phyloP scores from a whole-genome alignment of 2,329 filamentous ascomycete genomes.

The Scedosporium boydii region DNA sequence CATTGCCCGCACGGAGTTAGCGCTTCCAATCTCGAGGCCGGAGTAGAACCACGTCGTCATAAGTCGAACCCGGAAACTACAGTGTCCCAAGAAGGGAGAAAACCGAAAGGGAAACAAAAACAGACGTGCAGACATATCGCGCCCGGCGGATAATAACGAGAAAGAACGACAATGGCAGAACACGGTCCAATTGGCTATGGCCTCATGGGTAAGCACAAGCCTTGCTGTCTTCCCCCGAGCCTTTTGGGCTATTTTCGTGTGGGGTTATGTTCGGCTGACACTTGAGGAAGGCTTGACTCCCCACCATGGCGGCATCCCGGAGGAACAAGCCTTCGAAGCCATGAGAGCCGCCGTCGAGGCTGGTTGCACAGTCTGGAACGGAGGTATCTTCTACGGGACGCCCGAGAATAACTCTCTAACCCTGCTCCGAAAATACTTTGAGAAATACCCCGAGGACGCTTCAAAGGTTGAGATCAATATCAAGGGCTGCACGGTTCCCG shows the following conservation, averaged over 20 bases:
- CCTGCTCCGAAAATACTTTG: conserved; percentile 53
- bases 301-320: conserved; percentile 26
- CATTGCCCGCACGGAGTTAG: too few relatives aligned
- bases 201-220: conserved; percentile 36
- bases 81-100: too few relatives aligned
- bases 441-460: conserved; percentile 53
- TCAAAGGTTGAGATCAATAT: conserved; percentile 51
- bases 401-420: conserved; percentile 48
- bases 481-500: conserved; percentile 43
- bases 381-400: conserved; percentile 55
- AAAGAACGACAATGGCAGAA: conserved; percentile 11
- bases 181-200: conserved; percentile 43
- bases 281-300: conserved; percentile 29
- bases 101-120: too few relatives aligned
- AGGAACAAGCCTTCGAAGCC: conserved; percentile 42
- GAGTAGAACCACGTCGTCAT: too few relatives aligned
- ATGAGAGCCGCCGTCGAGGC: conserved; percentile 42
- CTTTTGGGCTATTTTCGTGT: not conserved
- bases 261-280: not conserved
- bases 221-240: conserved; percentile 12
- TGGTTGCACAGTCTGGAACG: conserved; percentile 48
- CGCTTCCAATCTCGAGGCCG: too few relatives aligned
- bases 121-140: too few relatives aligned
- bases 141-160: too few relatives aligned
- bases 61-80: too few relatives aligned